Evolutionary conservation across 2,329 filamentous ascomycete species (phyloP), one percentile per base, ranked within the genome.

Genomic region (Pseudogymnoascus sp.): DNA sequence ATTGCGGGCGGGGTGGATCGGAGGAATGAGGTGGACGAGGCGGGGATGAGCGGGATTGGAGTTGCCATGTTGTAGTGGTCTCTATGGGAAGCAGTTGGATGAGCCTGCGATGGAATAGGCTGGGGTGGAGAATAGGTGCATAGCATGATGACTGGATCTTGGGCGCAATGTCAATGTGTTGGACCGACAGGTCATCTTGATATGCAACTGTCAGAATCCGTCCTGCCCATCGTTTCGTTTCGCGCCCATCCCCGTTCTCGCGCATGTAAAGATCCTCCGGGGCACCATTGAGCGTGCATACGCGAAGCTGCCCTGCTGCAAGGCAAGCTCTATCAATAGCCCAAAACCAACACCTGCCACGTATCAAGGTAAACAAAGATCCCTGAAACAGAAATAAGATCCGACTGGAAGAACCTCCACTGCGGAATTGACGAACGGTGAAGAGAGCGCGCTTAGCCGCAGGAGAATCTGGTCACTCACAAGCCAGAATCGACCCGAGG

Each of bases 1-100:
- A 88, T 99, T 68, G 77, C 83, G 0, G 92, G 94, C 56, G 94
- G 94, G 19, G 85, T 97, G 41, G 85, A 96, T 72, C 80, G 81
- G 68, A 83, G 81, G 69, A 95, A 95, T 71, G 76, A 84, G 67
- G 78, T 92, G 37, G 92, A 96, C 70, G 82, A 86, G 66, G 84
- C 85, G 61, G 81, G 82, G 63, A 83, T 91, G 70, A 94, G 92
- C 67, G 92, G 94, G 1, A 85, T 99, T 62, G 94, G 94, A 37
- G 82, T 96, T 69, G 90, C 96, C 21, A 91, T 95, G 85, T 77
- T 88, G 68, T 88, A 71, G 64, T 10, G 19, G 10, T 34, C 26
- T 59, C 30, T 10, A 57, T 13, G 62, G 39, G 12, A 9, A 13
- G 37, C 10, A 15, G 39, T 5, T 13, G 37, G 38, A 13, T 23